phyloP scores from a whole-genome alignment of 805 yeast genomes.

The Sugiyamaella floridensis region DNA sequence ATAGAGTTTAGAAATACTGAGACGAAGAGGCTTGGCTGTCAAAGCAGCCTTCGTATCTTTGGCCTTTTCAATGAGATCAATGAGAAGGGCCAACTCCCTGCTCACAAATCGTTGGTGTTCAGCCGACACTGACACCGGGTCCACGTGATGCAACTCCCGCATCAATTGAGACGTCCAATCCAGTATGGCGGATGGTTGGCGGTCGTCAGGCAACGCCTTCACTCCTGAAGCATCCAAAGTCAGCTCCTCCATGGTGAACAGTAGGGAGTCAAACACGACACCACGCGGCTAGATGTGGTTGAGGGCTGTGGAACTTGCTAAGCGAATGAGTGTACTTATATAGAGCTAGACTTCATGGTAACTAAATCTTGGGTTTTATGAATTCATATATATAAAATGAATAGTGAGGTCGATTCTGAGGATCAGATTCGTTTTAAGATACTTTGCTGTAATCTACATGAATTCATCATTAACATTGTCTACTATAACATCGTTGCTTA shows the following conservation, averaged over 20 bases:
- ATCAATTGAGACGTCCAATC: conserved; percentile 14
- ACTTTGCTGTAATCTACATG: background rate
- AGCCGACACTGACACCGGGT: conserved; percentile 2
- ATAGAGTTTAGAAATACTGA: conserved; percentile 12
- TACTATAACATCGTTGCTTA: no score
- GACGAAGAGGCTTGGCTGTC: conserved; percentile 14
- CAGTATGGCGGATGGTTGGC: conserved; percentile 14
- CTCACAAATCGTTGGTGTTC: conserved; percentile 15
- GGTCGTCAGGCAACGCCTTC: conserved; percentile 12
- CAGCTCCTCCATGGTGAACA: conserved; percentile 1
- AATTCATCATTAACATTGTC: no score
- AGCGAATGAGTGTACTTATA: no score
- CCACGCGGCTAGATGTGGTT: background rate
- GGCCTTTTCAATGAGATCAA: conserved; percentile 13
- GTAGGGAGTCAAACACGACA: background rate
- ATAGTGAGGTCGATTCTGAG: background rate
- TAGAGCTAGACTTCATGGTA: no score
- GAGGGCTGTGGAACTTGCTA: no score
- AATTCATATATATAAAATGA: no score
- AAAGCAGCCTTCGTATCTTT: conserved; percentile 8
- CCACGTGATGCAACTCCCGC: background rate
- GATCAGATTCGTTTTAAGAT: background rate
- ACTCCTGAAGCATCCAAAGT: conserved; percentile 9
- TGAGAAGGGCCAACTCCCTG: conserved; percentile 6
- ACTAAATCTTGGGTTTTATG: no score